These are phyloP conservation scores for Podaxis pistillaris DNA, from an alignment of 768 basidiomycete genomes.

Conservation along the genomic window DNA sequence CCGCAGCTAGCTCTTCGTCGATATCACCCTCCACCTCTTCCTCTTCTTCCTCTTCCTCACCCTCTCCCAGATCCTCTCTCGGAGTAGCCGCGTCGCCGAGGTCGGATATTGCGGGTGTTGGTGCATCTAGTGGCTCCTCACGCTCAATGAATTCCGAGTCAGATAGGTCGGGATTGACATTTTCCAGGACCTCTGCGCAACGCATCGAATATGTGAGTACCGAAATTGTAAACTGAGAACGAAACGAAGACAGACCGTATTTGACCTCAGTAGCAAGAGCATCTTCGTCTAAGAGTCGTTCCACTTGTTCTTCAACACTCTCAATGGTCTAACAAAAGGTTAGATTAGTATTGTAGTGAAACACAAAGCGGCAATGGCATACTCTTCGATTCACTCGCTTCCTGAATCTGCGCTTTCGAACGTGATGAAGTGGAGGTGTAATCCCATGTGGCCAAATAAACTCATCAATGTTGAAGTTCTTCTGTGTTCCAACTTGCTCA, in stretches of 20 bases:
- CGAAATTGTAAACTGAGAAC: neutral
- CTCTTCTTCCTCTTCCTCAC: conserved; percentile 56
- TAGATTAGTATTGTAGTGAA: neutral
- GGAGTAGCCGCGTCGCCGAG: conserved; percentile 62
- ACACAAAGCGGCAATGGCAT: conserved; percentile 22
- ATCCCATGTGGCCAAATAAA: conserved; percentile 98
- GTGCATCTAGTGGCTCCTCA: conserved; percentile 63
- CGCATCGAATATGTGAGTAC: neutral
- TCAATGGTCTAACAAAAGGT: conserved; percentile 71
- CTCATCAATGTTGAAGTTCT: conserved; percentile 86
- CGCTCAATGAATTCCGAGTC: conserved; percentile 85
- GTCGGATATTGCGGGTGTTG: conserved; percentile 72
- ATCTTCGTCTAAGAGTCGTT: conserved; percentile 81
- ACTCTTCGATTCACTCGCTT: conserved; percentile 85
- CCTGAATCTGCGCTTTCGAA: conserved; percentile 88
- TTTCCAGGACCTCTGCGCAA: conserved; percentile 73
- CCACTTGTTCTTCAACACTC: conserved; percentile 91
- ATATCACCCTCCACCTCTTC: conserved; percentile 74
- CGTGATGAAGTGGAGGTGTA: conserved; percentile 89
- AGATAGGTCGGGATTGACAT: conserved; percentile 87
- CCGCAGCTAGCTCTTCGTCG: conserved; percentile 85
- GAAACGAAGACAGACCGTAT: conserved; percentile 55
- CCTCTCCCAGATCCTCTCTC: conserved; percentile 53
- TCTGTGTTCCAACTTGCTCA: conserved; percentile 57
- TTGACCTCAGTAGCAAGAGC: conserved; percentile 70